Evolutionary conservation across 371 early-diverging fungal genomes (phyloP), one percentile per base, ranked within the genome.

Genomic region (Phascolomyces articulosus): DNA sequence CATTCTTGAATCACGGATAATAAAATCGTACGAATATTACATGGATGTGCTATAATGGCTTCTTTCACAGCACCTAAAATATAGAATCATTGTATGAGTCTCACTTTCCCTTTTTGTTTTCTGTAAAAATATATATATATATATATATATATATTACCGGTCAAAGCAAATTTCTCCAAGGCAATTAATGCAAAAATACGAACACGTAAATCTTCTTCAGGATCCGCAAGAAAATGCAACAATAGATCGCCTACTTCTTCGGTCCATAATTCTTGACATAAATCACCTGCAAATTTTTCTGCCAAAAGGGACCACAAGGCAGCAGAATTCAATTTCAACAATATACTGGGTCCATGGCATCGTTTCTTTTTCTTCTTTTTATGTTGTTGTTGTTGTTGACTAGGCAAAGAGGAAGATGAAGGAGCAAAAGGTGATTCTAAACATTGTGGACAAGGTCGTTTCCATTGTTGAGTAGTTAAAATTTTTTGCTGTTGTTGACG

Each of bases 231-330:
- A 2, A 71, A 60, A 40, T 65, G 66, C 4, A 79, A 40, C 47
- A 83, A 34, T 10, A 75, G 54, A 41, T 74, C 65, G 13, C 75
- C 73, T 13, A 83, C 78, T 27, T 71, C 63, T n/a, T 77, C 63
- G 18, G 68, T 62, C 72, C 75, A 83, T 9, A 83, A 40, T 4
- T 68, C 44, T n/a, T 66, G 40, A 28, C 72, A 67, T 59, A 79
- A 62, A 48, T 83, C 83, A 15, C 83, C 83, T 2, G 83, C 83
- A 62, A 73, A 78, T 48, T 74, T 74, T 21, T 83, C 78, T 1
- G 83, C 83, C 15, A 83, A 48, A 0, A 79, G 57, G 29, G 73
- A 67, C 83, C 80, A 80, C 2, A 83, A 21, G 11, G 78, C 63
- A 13, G 77, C 72, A 0, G 80, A 77, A 59, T 83, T 83, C 11